Base-by-base conservation (phyloP, 2,329 filamentous ascomycete species). In the Cryphonectria carpinicola region DNA sequence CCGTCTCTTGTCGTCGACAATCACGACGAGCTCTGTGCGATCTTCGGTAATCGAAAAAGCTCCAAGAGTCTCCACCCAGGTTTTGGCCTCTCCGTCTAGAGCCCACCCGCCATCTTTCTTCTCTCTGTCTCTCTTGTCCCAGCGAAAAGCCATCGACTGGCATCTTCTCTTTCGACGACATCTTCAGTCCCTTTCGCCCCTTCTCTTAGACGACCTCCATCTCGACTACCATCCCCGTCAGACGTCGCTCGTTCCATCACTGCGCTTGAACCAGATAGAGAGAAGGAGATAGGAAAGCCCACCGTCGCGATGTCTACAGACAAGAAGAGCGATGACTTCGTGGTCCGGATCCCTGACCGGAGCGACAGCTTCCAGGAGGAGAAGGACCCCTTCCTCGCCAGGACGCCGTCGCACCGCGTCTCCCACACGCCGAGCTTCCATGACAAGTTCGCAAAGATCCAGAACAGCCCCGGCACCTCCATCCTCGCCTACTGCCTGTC, bases 401-500 rank as follows among this genome's bases (percentile, higher is more conserved):
- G 79, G 80, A 79, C 74, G 81, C 81, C 79, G 80, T 77, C 83
- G 71, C 77, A 80, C 71, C 76, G 76, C 74, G 75, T 73, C 73
- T 79, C 74, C 74, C 70, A 73, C 80, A 72, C 77, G 73, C 73
- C 78, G 75, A 71, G 78, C 81, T 77, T 82, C 73, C 73, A 69
- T 74, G 69, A 82, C 60, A 81, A 80, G 71, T 73, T 85, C 60
- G 80, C 84, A 73, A 83, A 84, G 76, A 80, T 94, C 73, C 88
- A 91, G 77, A 93, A 94, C 82, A 96, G 90, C 81, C 93, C 94
- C 22, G 84, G 89, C 62, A 80, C 96, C 64, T 94, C 95, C 32
- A 93, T 99, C 76, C 79, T 97, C 74, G 90, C 93, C 65, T 99
- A 99, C 86, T 99, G 96, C 82, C 86, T 92, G 77, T 93, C 95